Conservation (phyloP, 768 basidiomycete species). For the Hemileccinum rubropunctum region DNA sequence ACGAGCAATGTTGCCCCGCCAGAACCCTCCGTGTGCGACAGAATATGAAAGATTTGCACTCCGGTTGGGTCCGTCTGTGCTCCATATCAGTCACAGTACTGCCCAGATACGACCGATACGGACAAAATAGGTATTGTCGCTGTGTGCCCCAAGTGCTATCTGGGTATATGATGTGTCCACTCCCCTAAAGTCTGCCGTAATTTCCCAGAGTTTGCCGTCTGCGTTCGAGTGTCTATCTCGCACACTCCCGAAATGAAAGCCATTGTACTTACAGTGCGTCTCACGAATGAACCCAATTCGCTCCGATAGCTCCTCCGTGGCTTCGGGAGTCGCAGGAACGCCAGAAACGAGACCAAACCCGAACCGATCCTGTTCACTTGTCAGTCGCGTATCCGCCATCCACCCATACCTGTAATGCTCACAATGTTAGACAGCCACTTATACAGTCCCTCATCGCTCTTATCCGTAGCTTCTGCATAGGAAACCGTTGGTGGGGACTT, state of each 20-base stretch:
- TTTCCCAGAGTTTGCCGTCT: constrained; percentile 98
- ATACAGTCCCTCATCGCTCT: constrained; percentile 62
- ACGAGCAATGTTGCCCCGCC: constrained; percentile 92
- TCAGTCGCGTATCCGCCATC: background rate
- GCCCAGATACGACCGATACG: constrained; percentile 7
- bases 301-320: constrained; percentile 73
- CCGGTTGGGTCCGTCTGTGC: constrained; percentile 92
- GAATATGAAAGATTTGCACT: constrained; percentile 93
- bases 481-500: constrained; percentile 70
- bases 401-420: constrained; percentile 28
- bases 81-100: constrained; percentile 11
- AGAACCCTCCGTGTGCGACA: constrained; percentile 74
- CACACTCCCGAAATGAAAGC: constrained; percentile 1
- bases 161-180: constrained; percentile 94
- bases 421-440: constrained; percentile 83
- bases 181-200: constrained; percentile 85
- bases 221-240: constrained; percentile 33
- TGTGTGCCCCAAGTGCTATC: constrained; percentile 86
- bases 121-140: constrained; percentile 60
- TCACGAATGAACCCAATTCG: constrained; percentile 88
- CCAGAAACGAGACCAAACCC: constrained; percentile 88
- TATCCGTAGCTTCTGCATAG: constrained; percentile 71
- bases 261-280: constrained; percentile 55
- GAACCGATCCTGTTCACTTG: constrained; percentile 60
- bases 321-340: constrained; percentile 77